Evolutionary conservation across 1,284 basidiomycete species (phyloP).

Genomic region (Coriolopsis trogii): DNA sequence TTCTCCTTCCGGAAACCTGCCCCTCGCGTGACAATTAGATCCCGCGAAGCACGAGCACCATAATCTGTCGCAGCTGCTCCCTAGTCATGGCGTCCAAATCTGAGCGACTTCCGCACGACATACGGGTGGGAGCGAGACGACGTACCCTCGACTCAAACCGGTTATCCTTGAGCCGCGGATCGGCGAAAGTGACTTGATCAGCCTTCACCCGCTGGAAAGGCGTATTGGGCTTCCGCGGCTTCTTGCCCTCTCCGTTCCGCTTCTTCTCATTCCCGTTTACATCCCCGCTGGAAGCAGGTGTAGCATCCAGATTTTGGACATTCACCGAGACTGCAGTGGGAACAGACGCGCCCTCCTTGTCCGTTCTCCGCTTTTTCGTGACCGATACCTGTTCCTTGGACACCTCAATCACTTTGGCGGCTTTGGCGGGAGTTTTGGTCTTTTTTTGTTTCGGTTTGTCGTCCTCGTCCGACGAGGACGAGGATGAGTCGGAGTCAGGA

Average conservation of each 20-base stretch:
- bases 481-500: slow-evolving; percentile 11
- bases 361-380: slow-evolving; percentile 62
- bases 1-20: slow-evolving; percentile 98
- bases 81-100: slow-evolving; percentile 43
- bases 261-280: slow-evolving; percentile 10
- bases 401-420: background rate
- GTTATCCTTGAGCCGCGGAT: slow-evolving; percentile 76
- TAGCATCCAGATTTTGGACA: no score
- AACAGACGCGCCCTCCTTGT: slow-evolving; percentile 52
- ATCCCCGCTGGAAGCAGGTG: slow-evolving; percentile 13
- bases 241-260: slow-evolving; percentile 33
- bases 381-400: slow-evolving; percentile 32
- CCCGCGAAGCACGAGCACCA: slow-evolving; percentile 82
- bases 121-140: slow-evolving; percentile 13
- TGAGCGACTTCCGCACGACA: background rate
- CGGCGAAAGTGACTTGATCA: slow-evolving; percentile 57
- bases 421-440: background rate
- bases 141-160: slow-evolving; percentile 81
- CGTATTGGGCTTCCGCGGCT: slow-evolving; percentile 48
- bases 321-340: slow-evolving; percentile 40
- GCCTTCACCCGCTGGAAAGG: slow-evolving; percentile 87
- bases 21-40: slow-evolving; percentile 92
- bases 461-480: slow-evolving; percentile 19
- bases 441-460: slow-evolving; percentile 14
- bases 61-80: slow-evolving; percentile 77